Evolutionary conservation across 2,329 filamentous ascomycete species (phyloP).

Genomic region (Microdochium paspali): DNA sequence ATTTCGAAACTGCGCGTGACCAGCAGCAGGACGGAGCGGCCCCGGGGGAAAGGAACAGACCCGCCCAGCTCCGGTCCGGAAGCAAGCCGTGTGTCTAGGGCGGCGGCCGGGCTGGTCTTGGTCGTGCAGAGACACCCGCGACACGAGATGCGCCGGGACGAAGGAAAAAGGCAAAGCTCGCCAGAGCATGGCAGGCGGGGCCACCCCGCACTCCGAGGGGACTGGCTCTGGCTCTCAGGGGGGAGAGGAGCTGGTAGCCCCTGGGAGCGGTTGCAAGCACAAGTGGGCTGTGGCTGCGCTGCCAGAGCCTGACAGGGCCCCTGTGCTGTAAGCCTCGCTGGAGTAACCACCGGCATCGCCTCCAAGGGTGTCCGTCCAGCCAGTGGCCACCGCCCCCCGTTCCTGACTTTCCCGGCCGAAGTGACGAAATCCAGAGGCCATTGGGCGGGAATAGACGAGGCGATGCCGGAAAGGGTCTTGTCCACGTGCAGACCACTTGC

Average conservation of each 20-base stretch:
- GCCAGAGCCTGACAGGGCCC: not conserved
- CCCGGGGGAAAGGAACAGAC: too few species aligned
- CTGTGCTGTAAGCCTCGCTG: not conserved
- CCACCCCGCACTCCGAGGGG: not conserved
- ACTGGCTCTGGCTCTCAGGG: too few species aligned
- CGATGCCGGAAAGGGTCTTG: too few species aligned
- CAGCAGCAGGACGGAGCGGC: not conserved
- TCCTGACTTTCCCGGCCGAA: not conserved
- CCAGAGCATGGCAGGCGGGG: not conserved
- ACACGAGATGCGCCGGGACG: too few species aligned
- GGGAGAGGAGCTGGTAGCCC: too few species aligned
- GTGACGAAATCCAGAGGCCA: not conserved
- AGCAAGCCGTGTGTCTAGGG: not conserved
- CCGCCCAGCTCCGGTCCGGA: not conserved
- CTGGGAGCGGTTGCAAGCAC: too few species aligned
- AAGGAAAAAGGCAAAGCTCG: too few species aligned
- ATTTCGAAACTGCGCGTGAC: not conserved
- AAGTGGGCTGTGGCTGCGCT: not conserved
- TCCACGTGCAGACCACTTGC: too few species aligned
- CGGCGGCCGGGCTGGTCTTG: not conserved
- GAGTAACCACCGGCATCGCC: not conserved
- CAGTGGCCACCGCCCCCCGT: not conserved
- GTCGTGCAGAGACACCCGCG: too few species aligned
- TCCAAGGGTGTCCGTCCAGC: not conserved
- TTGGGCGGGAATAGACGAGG: not conserved